Evolutionary conservation across 495 filamentous ascomycete genomes (phyloP).

Genomic region (Penicillium herquei): DNA sequence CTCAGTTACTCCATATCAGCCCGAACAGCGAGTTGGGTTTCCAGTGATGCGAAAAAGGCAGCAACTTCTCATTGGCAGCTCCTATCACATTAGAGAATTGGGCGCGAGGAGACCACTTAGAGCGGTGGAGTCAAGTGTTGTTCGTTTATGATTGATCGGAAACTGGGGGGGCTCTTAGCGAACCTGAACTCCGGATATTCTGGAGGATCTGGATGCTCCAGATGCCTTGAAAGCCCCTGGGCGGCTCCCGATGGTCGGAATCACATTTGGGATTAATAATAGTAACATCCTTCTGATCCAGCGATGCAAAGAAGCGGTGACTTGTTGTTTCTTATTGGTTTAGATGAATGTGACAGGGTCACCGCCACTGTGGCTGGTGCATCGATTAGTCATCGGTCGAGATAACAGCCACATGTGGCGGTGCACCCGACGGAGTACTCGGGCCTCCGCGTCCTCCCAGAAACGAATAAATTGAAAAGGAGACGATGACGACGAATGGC

Average conservation of each 20-base stretch:
- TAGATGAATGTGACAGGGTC: not conserved
- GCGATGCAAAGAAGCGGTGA: slow-evolving; percentile 35
- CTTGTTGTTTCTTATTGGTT: slow-evolving; percentile 29
- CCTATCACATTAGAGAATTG: slow-evolving; percentile 13
- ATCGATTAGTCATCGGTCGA: not conserved
- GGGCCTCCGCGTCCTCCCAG: too few relatives aligned
- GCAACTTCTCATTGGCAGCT: slow-evolving; percentile 8
- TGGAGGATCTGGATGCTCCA: too few relatives aligned
- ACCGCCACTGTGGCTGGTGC: slow-evolving; percentile 43
- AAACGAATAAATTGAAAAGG: not conserved
- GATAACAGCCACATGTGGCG: slow-evolving; percentile 16
- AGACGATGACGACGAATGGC: slow-evolving; percentile 13
- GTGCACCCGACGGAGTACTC: not conserved
- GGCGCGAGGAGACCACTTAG: slow-evolving; percentile 18
- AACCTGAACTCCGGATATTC: not conserved
- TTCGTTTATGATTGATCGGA: slow-evolving; percentile 18
- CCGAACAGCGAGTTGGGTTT: slow-evolving; percentile 27
- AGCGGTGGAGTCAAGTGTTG: slow-evolving; percentile 30
- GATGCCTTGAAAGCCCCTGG: not conserved
- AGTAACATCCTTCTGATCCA: not conserved
- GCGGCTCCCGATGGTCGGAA: not conserved
- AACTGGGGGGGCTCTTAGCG: not conserved
- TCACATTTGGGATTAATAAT: not conserved
- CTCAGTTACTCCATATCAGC: slow-evolving; percentile 3
- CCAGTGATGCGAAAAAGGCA: slow-evolving; percentile 27